Percentiles rank a stretch among this genome's conserved stretches.
phyloP scores from a whole-genome alignment of 2,329 filamentous ascomycete genomes.

The Exophiala mesophila region DNA sequence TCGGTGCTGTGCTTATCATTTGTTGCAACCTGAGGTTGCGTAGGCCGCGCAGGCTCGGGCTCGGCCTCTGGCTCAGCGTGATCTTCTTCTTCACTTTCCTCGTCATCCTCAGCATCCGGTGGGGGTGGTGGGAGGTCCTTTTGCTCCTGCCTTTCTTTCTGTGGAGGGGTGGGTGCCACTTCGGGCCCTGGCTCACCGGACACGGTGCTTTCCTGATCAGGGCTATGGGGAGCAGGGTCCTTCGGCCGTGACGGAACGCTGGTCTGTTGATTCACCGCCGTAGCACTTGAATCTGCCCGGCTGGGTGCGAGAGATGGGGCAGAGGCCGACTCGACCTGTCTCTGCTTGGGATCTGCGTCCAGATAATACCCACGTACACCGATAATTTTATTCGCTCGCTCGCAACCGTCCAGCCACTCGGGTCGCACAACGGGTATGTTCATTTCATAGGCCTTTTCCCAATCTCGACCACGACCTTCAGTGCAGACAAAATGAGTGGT shows the following conservation, averaged over 20 bases:
- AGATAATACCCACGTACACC: slow-evolving; percentile 95
- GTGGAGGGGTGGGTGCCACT: slow-evolving; percentile 22
- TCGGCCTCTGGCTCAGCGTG: slow-evolving; percentile 16
- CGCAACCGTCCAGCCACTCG: slow-evolving; percentile 97
- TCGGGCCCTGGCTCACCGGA: slow-evolving; percentile 26
- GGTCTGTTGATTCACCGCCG: slow-evolving; percentile 24
- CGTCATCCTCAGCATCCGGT: slow-evolving; percentile 20
- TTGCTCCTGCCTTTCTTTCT: slow-evolving; percentile 8
- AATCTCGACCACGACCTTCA: slow-evolving; percentile 79
- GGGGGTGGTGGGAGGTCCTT: slow-evolving; percentile 23
- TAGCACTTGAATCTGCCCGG: slow-evolving; percentile 29
- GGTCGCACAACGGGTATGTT: slow-evolving; percentile 96
- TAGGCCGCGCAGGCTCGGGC: slow-evolving; percentile 8
- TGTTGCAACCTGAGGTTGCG: slow-evolving; percentile 3
- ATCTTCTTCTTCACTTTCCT: slow-evolving; percentile 22
- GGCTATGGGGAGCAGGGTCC: slow-evolving; percentile 24
- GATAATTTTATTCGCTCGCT: slow-evolving; percentile 84
- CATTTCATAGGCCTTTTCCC: slow-evolving; percentile 96
- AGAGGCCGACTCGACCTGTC: slow-evolving; percentile 40
- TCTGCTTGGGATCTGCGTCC: slow-evolving; percentile 68
- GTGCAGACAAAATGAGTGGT: slow-evolving; percentile 98
- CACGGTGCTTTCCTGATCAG: slow-evolving; percentile 22
- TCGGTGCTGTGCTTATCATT: slow-evolving; percentile 10
- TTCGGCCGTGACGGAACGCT: slow-evolving; percentile 21
- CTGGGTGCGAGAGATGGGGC: slow-evolving; percentile 20